Percentiles rank a stretch among this genome's conserved stretches.
phyloP scores from a whole-genome alignment of 148 eudicot genomes.

The Chenopodium formosanum region DNA sequence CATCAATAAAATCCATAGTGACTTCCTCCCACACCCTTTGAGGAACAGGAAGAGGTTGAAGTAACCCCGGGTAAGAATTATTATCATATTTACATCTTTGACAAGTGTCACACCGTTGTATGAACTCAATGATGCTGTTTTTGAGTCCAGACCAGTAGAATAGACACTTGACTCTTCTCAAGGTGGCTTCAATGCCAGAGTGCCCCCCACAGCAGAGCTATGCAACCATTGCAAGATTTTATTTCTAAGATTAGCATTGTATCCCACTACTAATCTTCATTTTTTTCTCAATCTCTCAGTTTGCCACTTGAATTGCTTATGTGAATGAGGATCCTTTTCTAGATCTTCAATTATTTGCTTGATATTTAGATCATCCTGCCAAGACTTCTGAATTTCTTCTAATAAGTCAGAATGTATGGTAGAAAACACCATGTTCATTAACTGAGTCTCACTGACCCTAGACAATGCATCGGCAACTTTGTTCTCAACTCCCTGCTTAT shows the following conservation, averaged over 20 bases:
- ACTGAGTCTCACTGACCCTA: not conserved
- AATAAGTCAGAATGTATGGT: not conserved
- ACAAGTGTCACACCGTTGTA: not conserved
- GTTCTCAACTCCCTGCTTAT: not conserved
- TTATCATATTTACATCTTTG: not conserved
- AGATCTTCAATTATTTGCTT: too few relatives aligned
- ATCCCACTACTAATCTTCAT: not conserved
- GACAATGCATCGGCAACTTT: not conserved
- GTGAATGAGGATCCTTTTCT: too few relatives aligned
- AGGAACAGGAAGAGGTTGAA: not conserved
- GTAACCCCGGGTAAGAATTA: not conserved
- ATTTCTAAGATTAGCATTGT: too few relatives aligned
- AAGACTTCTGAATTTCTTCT: not conserved
- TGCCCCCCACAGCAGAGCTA: not conserved
- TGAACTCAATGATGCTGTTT: not conserved
- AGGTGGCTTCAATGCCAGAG: not conserved
- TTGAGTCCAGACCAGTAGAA: not conserved
- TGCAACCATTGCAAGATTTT: too few relatives aligned
- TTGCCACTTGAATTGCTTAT: not conserved
- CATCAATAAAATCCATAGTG: too few relatives aligned
- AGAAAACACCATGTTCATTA: not conserved
- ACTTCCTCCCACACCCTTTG: too few relatives aligned
- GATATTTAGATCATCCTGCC: too few relatives aligned
- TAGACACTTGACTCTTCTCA: not conserved
- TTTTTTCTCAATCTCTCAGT: not conserved